Conservation (phyloP, 371 early-diverging fungal species). For the Mucor indicus region DNA sequence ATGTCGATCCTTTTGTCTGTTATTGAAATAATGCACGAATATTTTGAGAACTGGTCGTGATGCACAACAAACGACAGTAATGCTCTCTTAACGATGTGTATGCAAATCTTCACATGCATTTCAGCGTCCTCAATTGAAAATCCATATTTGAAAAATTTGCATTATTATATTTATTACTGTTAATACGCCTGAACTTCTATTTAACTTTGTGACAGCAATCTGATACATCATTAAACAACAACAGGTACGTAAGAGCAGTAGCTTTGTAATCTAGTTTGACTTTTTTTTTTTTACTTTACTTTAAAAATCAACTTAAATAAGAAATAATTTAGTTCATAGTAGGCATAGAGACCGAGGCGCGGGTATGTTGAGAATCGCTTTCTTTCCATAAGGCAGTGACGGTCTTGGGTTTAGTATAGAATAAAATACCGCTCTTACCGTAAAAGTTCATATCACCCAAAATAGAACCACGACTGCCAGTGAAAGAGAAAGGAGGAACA, state of each 20-base stretch:
- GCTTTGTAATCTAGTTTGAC: no score
- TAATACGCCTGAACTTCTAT: neutral
- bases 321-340: slow-evolving; percentile 46
- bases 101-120: no score
- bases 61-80: no score
- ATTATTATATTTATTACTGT: no score
- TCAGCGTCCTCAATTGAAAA: no score
- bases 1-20: no score
- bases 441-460: slow-evolving; percentile 97
- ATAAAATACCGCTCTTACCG: slow-evolving; percentile 74
- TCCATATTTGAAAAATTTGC: no score
- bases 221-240: neutral
- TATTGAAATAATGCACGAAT: no score
- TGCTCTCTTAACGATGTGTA: no score
- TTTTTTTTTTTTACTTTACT: no score
- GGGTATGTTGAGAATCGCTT: slow-evolving; percentile 68
- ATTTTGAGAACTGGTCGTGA: no score
- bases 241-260: no score
- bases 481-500: slow-evolving; percentile 96
- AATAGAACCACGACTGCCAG: slow-evolving; percentile 93
- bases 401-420: slow-evolving; percentile 94
- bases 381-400: slow-evolving; percentile 92
- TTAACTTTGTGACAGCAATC: neutral
- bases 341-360: slow-evolving; percentile 82
- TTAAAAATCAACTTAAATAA: neutral